Base-by-base conservation (phyloP, 2,329 filamentous ascomycete species). In the Clonostachys sp. region DNA sequence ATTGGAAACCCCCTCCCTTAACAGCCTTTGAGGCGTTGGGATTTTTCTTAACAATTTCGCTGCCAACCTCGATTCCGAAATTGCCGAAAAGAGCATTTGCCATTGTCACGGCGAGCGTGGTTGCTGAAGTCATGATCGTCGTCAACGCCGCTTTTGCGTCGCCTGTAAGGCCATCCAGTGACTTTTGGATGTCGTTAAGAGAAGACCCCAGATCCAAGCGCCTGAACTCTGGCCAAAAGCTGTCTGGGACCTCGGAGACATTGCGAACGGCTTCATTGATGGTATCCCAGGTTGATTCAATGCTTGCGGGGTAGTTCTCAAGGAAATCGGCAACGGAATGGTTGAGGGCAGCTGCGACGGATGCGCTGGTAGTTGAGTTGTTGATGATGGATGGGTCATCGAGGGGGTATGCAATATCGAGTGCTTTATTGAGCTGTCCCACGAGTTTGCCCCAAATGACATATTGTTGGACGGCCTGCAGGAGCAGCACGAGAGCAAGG, bases 381-480 rank as follows among this genome's bases (percentile, higher is more conserved):
- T 30, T 30, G 24, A 30, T 30, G 8, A 30, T 30, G 3, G 24
- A 9, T 10, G 24, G 24, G 24, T 30, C 24, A 12, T 51, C 45
- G 12, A 59, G 44, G 1, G 51, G 41, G 10, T 46, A 34, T 24
- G 52, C 43, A 2, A 51, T 30, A 5, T 49, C 46, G 6, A 65
- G 20, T 14, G 24, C 24, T 30, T 53, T 43, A 6, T 52, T 49
- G 12, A 65, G 33, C 3, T 59, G 57, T 18, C 70, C 61, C 14
- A 66, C 51, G 16, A 72, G 59, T 50, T 73, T 73, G 24, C 62
- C 63, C 65, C 68, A 74, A 45, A 72, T 64, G 46, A 75, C 63
- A 43, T 84, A 75, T 53, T 85, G 80, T 7, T 80, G 80, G 38
- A 75, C 70, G 12, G 79, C 82, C 55, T 85, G 81, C 42, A 84